Base-by-base conservation (phyloP, 2,329 filamentous ascomycete genomes). In the Colletotrichum navitas region DNA sequence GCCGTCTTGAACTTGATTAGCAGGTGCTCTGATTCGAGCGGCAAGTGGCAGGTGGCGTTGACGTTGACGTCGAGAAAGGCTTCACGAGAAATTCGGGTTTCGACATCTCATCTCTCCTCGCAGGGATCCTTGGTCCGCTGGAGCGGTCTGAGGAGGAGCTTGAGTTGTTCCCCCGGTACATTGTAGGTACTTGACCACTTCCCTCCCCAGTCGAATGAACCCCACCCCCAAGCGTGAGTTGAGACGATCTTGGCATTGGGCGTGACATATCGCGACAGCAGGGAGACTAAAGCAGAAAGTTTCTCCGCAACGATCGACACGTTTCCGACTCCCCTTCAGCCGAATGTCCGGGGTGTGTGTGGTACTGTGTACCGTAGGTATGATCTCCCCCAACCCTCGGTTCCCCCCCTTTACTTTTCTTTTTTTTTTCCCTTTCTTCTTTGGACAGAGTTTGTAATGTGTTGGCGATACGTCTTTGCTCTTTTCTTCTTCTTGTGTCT, bases 221-320 rank as follows among this genome's bases (percentile, higher is more conserved):
- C 47, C 51, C 45, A 47, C 52, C 16, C 26, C 34, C n/a, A 58
- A 39, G 36, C 12, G 34, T 41, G 43, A 59, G 52, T 72, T 69
- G 54, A 69, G 69, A 72, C 54, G 45, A 36, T 41, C 69, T 72
- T 69, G 69, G 39, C 69, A 59, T 59, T 55, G 29, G 24, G 39
- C 36, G 54, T 55, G 45, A 45, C 39, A 54, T 47, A n/a, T 26
- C 51, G 59, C 41, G n/a, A 47, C 54, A 63, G 64, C 68, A 68
- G 39, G 60, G 32, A 68, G 69, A 60, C 69, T 3, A 64, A 69
- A 66, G 62, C 34, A 72, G 70, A 63, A 70, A 65, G 66, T 61
- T 69, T 72, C 70, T 72, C 70, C 70, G 70, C 70, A 72, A 71
- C 61, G 70, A 72, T 72, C 70, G 61, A 66, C 70, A 58, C 43